Evolutionary conservation across 2,329 filamentous ascomycete genomes (phyloP).

Genomic region (Aspergillus pseudoterreus): DNA sequence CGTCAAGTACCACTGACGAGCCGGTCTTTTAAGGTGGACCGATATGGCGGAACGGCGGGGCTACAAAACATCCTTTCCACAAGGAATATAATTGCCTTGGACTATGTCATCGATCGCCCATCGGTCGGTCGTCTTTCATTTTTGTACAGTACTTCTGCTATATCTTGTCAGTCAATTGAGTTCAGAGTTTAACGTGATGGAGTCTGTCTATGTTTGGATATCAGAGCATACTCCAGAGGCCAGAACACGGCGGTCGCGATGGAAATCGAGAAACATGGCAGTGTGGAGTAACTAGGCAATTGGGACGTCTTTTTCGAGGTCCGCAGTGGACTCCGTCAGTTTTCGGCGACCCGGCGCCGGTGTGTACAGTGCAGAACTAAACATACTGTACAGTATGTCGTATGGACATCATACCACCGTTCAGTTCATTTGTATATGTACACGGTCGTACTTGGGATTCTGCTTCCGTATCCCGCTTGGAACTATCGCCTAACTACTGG

Average conservation of each 20-base stretch:
- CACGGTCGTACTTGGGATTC: too few relatives aligned
- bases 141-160: too few relatives aligned
- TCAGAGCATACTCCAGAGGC: neutral
- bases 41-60: slow-evolving; percentile 15
- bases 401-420: neutral
- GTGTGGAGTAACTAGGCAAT: neutral
- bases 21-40: slow-evolving; percentile 13
- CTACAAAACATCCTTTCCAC: slow-evolving; percentile 6
- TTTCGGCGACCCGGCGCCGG: slow-evolving; percentile 15
- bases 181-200: too few relatives aligned
- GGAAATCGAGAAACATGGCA: neutral
- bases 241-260: neutral
- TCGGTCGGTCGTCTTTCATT: neutral
- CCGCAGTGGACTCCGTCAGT: slow-evolving; percentile 19
- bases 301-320: slow-evolving; percentile 10
- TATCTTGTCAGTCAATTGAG: too few relatives aligned
- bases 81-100: slow-evolving; percentile 1
- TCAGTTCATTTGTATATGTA: neutral
- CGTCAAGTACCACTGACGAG: slow-evolving; percentile 1
- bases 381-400: slow-evolving; percentile 1
- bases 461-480: too few relatives aligned
- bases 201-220: too few relatives aligned
- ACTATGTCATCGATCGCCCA: neutral
- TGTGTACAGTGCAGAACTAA: slow-evolving; percentile 11
- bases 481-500: too few relatives aligned